Evolutionary conservation across 345 rosid genomes (phyloP), one percentile per base, ranked within the genome.

Genomic region (Angophora floribunda): DNA sequence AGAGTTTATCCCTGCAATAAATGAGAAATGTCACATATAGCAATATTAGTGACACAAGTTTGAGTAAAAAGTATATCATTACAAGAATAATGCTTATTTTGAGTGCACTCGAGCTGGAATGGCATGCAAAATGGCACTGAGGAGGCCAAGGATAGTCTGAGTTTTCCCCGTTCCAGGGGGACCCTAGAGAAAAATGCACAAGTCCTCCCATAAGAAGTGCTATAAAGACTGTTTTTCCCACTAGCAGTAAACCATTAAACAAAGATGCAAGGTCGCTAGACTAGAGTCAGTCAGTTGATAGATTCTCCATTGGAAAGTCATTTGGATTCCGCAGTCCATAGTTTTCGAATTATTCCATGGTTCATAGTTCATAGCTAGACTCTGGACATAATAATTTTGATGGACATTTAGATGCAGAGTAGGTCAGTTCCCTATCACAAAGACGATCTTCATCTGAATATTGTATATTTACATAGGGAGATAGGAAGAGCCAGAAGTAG

Each of bases 141-240:
- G 95, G 88, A 98, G 95, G 32, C 98, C 96, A 89, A 98, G 97
- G 91, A 98, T 97, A 52, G 99, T 97, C 93, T 98, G 98, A 84
- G 99, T 98, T 91, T 98, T 98, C 88, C 99, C 99, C 13, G 99
- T 98, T 90, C 99, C 99, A 86, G 99, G 99, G 55, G 99, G 99
- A 19, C 99, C 99, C 99, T 97, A 90, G 70, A 92, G 86, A 90
- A 91, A 90, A 47, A 26, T 85, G n/a, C 30, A 30, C 36, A 47
- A 59, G 32, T 45, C 52, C 24, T 47, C 51, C 28, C 36, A 65
- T 15, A 36, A 87, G 55, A 87, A 67, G 52, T 59, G 75, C 15
- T 30, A 87, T 51, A 87, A 36, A 41, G 84, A 87, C 51, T 49
- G n/a, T 21, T 9, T 59, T 51, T 70, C 82, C 41, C 82, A 75